phyloP scores from a whole-genome alignment of 305 asterid species.

The Plantago rigida region DNA sequence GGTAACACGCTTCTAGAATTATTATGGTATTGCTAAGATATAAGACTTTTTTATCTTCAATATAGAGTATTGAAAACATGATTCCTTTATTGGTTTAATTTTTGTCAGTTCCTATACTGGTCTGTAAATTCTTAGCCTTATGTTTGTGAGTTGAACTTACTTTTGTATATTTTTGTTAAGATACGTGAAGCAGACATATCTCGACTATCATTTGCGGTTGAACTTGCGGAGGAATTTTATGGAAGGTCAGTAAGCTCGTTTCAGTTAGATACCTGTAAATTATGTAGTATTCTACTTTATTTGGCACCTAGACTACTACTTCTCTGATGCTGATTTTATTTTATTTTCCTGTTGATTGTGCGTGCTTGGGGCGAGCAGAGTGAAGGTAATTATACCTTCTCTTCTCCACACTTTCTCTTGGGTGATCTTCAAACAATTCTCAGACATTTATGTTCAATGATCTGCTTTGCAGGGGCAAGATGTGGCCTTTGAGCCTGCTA shows the following conservation, averaged over 20 bases:
- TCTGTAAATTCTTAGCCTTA: neutral
- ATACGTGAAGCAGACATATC: constrained; percentile 98
- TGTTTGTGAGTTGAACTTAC: neutral
- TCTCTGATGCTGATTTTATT: constrained; percentile 31
- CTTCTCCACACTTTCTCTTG: neutral
- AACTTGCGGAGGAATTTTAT: constrained; percentile 96
- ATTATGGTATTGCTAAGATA: neutral
- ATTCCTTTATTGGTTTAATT: neutral
- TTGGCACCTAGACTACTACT: constrained; percentile 20
- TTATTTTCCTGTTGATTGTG: constrained; percentile 23
- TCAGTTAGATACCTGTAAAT: no score
- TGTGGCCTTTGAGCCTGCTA: constrained; percentile 98
- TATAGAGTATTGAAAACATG: no score
- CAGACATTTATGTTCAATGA: constrained; percentile 8
- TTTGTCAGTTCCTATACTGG: neutral
- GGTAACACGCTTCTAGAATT: neutral
- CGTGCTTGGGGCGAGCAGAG: constrained; percentile 43
- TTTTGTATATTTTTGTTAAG: constrained; percentile 32
- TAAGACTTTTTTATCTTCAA: no score
- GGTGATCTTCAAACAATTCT: neutral
- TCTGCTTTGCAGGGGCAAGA: constrained; percentile 74
- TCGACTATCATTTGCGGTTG: constrained; percentile 91
- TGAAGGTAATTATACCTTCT: constrained; percentile 52
- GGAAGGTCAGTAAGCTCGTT: constrained; percentile 54
- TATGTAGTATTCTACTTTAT: constrained; percentile 13